Evolutionary conservation across 371 early-diverging fungal genomes (phyloP), one percentile per base, ranked within the genome.

Genomic region (Smittium culicis): DNA sequence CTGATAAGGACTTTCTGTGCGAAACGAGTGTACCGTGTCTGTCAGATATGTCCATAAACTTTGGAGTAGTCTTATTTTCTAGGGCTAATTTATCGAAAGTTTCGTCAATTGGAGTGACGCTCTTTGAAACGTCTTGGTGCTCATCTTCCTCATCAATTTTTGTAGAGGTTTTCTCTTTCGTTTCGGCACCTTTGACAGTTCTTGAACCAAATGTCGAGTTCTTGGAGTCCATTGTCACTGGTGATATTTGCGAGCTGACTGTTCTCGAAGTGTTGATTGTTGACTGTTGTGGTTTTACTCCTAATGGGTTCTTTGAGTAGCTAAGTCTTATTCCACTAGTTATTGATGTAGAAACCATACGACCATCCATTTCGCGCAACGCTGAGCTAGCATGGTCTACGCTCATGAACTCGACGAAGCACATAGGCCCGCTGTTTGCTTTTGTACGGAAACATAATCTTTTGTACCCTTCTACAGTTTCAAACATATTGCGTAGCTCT

Each of bases 231-330:
- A n/a, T n/a, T n/a, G n/a, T n/a, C n/a, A n/a, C n/a, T n/a, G n/a
- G n/a, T n/a, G n/a, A n/a, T n/a, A n/a, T n/a, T n/a, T n/a, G n/a
- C n/a, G n/a, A n/a, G n/a, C n/a, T n/a, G n/a, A n/a, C n/a, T n/a
- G n/a, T n/a, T n/a, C n/a, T n/a, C n/a, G 35, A 27, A 14, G 66
- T 32, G 61, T 5, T 34, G 56, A 5, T 62, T 16, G 69, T 61
- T 64, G 68, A 69, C 60, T 67, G 66, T 62, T 71, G 71, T 35
- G 74, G 69, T 17, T 84, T 74, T 33, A 85, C 82, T 61, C 92
- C 95, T 16, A 96, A 80, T 27, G 96, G 94, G 74, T 96, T 96
- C 81, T 96, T 96, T 69, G 91, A 92, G 75, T 85, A 94, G 63
- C 88, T 88, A 32, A 96, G 83, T 24, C 96, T 86, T 68, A 95